Evolutionary conservation across 306 rosid species (phyloP).

Genomic region (Mimosa bimucronata): DNA sequence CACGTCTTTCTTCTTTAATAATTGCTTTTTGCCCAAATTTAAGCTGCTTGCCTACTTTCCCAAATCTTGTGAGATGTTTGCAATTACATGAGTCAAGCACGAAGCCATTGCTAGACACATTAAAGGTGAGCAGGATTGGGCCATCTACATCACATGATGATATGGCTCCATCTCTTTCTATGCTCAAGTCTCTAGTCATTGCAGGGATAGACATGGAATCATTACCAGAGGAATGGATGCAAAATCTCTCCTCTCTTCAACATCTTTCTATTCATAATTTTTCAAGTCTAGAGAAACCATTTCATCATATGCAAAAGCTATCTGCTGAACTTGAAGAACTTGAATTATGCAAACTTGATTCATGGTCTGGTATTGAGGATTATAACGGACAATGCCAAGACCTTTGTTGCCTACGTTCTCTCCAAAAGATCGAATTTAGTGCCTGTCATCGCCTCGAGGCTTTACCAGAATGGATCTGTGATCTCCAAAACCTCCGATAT

Average conservation of each 20-base stretch:
- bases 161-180: background rate
- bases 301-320: no score
- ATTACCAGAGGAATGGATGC: no score
- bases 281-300: no score
- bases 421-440: no score
- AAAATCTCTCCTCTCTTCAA: no score
- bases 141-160: no score
- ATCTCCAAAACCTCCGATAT: no score
- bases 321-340: background rate
- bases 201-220: background rate
- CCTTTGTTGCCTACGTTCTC: no score
- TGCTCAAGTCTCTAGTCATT: rapidly evolving
- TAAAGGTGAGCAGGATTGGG: no score
- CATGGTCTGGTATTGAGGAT: background rate
- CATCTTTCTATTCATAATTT: no score
- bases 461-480: no score
- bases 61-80: background rate
- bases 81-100: background rate
- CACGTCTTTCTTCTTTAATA: background rate
- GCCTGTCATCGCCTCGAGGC: no score
- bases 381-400: background rate
- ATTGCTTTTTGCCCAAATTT: background rate
- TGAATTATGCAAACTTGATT: background rate
- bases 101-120: background rate
- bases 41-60: background rate